phyloP scores from a whole-genome alignment of 345 rosid genomes.

The Sonneratia alba region DNA sequence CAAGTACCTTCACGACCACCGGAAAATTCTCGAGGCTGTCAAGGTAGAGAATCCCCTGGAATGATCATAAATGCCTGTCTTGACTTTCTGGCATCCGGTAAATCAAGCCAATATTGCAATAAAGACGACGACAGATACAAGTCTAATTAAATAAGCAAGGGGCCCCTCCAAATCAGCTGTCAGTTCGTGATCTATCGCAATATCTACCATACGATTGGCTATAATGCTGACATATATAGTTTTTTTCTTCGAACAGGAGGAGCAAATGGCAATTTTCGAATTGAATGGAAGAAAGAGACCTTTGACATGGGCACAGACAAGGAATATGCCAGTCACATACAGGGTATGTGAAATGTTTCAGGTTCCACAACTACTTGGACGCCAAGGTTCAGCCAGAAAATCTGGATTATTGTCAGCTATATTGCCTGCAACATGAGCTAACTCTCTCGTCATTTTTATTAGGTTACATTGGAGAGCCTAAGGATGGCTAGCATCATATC shows the following conservation, averaged over 20 bases:
- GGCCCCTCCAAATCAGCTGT: not conserved
- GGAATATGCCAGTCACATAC: slow-evolving; percentile 62
- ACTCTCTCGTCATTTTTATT: not conserved
- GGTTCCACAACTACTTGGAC: not conserved
- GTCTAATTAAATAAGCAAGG: not conserved
- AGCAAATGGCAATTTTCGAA: slow-evolving; percentile 45
- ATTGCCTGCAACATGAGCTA: not conserved
- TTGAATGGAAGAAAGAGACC: slow-evolving; percentile 40
- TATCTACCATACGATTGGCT: slow-evolving; percentile 2
- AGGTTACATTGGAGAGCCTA: slow-evolving; percentile 60
- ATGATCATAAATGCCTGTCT: not conserved
- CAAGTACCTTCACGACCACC: slow-evolving; percentile 59
- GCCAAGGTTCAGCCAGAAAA: not conserved
- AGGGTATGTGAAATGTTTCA: slow-evolving; percentile 28
- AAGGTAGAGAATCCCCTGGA: slow-evolving; percentile 31
- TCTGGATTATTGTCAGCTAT: no score
- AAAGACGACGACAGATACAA: not conserved
- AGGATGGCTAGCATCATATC: slow-evolving; percentile 93
- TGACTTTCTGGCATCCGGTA: not conserved
- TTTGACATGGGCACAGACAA: slow-evolving; percentile 73
- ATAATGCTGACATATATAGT: not conserved
- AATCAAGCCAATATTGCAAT: not conserved
- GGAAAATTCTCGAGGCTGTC: slow-evolving; percentile 50
- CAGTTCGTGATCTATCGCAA: not conserved
- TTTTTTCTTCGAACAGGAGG: slow-evolving; percentile 34